These are phyloP conservation scores for Vigna hirtella DNA, from an alignment of 306 rosid species.

Conservation along the genomic window DNA sequence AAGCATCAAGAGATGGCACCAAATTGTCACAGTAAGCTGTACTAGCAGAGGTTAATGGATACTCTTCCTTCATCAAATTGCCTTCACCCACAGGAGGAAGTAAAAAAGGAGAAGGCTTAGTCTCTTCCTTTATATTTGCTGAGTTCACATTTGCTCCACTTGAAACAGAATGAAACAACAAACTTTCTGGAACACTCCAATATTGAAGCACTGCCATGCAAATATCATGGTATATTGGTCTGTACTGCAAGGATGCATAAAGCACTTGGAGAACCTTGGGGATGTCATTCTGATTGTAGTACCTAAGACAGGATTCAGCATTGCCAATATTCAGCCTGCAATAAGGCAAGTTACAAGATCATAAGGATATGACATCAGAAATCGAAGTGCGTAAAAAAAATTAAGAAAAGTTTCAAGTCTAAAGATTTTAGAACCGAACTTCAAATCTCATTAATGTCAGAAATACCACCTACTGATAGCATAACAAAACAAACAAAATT, in stretches of 20 bases:
- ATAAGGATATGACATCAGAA: conserved; percentile 39
- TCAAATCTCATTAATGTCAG: conserved; percentile 28
- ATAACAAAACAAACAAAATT: conserved; percentile 17
- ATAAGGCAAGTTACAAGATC: conserved; percentile 45
- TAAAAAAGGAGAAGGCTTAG: conserved; percentile 35
- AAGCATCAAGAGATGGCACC: conserved; percentile 49
- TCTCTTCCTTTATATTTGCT: conserved; percentile 44
- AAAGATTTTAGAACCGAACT: conserved; percentile 27
- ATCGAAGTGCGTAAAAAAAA: conserved; percentile 28
- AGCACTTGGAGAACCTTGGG: conserved; percentile 71
- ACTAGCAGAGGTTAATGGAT: conserved; percentile 31
- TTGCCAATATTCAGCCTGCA: conserved; percentile 72
- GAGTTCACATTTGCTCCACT: conserved; percentile 44
- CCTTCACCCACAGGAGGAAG: conserved; percentile 47
- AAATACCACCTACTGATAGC: conserved; percentile 33
- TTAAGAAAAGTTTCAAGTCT: conserved; percentile 29
- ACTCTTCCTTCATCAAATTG: conserved; percentile 48
- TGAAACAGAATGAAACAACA: conserved; percentile 53
- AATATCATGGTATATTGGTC: conserved; percentile 63
- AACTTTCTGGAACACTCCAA: conserved; percentile 73
- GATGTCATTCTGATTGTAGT: conserved; percentile 82
- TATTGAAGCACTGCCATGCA: conserved; percentile 68
- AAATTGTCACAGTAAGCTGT: conserved; percentile 41
- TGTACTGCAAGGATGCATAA: conserved; percentile 61
- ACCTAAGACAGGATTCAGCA: conserved; percentile 64